Evolutionary conservation across 2,329 filamentous ascomycete genomes (phyloP), one percentile per base, ranked within the genome.

Genomic region (Trichoderma sp.): DNA sequence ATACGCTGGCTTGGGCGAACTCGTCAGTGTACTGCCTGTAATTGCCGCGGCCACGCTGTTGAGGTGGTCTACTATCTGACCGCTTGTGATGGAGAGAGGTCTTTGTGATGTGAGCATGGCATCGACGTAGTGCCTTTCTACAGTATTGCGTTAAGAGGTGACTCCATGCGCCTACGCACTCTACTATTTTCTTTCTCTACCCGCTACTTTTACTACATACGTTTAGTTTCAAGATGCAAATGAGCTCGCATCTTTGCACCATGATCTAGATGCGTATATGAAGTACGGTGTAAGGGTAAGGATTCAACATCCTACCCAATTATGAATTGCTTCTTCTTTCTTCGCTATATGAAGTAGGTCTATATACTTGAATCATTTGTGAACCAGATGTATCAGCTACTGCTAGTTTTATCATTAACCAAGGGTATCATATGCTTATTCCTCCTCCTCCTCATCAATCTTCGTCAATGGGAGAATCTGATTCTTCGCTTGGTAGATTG

Each of bases 21-120:
- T 95, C 38, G 92, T 94, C 0, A 95, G 93, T 79, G 91, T 95
- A 0, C 75, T 94, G 80, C 93, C 93, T 0, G 92, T 95, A 3
- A 88, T 94, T 78, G 80, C 85, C 6, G 88, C 88, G 60, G 91
- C 91, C 0, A 84, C 90, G 78, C 83, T 85, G 75, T 79, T 90
- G 80, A 83, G 82, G 60, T 89, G 84, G 84, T 79, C 80, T 41
- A 82, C 78, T 76, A 77, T 84, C 56, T 18, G 14, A 2, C 14
- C n/a, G 16, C 27, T 27, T n/a, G 18, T 53, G 64, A 33, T 29
- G 35, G 11, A n/a, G 38, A 14, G 16, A 6, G 1, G 41, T 3
- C 7, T 21, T 21, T 67, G 64, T 14, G 27, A 0, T 53, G 38
- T 11, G 16, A 33, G 21, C 3, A 2, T 18, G 63, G 14, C 8